A percentile compares a stretch with the other conserved stretches of the same genome.
Conservation (phyloP, 805 yeast genomes). For the Candida easanensis region DNA sequence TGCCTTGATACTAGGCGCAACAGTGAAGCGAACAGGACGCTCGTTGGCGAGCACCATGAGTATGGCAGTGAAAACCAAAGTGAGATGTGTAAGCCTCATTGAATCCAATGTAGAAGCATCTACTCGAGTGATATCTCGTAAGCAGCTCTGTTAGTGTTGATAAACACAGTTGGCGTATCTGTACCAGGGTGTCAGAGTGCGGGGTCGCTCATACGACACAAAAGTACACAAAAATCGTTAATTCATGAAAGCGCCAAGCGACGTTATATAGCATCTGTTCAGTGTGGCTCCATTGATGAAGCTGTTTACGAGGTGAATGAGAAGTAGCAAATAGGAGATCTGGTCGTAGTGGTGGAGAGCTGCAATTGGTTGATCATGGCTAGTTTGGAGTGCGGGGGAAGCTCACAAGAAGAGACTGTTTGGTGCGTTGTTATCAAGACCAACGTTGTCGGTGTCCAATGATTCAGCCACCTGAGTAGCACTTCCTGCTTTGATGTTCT, state of each 20-base stretch:
- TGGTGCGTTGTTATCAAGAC: constrained; percentile 34
- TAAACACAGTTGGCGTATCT: no score
- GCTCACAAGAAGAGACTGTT: constrained; percentile 30
- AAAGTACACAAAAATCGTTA: neutral
- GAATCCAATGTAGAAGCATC: no score
- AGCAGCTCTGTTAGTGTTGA: no score
- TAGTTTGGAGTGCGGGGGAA: neutral
- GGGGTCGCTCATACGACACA: neutral
- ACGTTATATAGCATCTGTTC: neutral
- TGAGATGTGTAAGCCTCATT: no score
- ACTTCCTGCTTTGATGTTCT: neutral
- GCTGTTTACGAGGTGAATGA: no score
- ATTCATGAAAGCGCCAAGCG: neutral
- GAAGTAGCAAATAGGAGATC: no score
- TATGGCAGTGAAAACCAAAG: no score
- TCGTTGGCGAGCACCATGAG: no score
- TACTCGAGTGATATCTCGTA: no score
- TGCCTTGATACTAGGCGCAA: neutral
- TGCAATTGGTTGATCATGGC: neutral
- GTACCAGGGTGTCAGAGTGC: neutral
- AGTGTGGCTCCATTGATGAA: no score
- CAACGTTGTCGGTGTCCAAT: constrained; percentile 36
- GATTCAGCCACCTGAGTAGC: neutral
- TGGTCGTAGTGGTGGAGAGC: no score
- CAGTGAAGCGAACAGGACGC: constrained; percentile 1